Evolutionary conservation across 441 rosid genomes (phyloP), one percentile per base, ranked within the genome.

Genomic region (Kokia cookei): DNA sequence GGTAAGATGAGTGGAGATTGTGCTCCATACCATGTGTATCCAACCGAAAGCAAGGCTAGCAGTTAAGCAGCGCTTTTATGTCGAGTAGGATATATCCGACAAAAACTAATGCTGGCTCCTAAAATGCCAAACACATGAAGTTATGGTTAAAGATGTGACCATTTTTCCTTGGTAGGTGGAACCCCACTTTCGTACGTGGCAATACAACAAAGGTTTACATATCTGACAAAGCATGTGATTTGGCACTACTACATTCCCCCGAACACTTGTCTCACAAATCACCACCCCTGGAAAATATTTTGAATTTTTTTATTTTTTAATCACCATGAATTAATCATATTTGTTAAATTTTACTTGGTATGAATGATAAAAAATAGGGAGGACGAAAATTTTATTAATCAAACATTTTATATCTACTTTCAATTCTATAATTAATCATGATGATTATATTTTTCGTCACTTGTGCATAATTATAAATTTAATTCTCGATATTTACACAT

Each of bases 241-340:
- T 47, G 71, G 71, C 13, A 6, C 22, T 37, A 45, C 12, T 48
- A 13, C 2, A 45, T 47, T 35, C 29, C 42, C 26, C 54, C 53
- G 12, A 42, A 9, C 58, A 58, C 8, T 32, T 45, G 74, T n/a
- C 17, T 73, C 76, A 72, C 82, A 47, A 5, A 65, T 29, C 53
- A 64, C 24, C 60, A 13, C 40, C 62, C 8, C 58, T 19, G 9
- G 14, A 13, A 42, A 65, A 11, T 19, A 19, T 19, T 19, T 19
- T 19, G 22, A 19, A 19, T 19, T 19, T 19, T 19, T 19, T 19
- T 19, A 19, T 19, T 19, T 19, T 19, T 19, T 19, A 19, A 19
- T 19, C 22, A 19, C 22, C 22, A 19, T 19, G 22, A 19, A 19
- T 19, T 19, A 19, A 19, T 0, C 22, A 19, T 19, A 19, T 19